Evolutionary conservation across 2,329 filamentous ascomycete genomes (phyloP), one percentile per base, ranked within the genome.

Genomic region (Claviceps pazoutovae): DNA sequence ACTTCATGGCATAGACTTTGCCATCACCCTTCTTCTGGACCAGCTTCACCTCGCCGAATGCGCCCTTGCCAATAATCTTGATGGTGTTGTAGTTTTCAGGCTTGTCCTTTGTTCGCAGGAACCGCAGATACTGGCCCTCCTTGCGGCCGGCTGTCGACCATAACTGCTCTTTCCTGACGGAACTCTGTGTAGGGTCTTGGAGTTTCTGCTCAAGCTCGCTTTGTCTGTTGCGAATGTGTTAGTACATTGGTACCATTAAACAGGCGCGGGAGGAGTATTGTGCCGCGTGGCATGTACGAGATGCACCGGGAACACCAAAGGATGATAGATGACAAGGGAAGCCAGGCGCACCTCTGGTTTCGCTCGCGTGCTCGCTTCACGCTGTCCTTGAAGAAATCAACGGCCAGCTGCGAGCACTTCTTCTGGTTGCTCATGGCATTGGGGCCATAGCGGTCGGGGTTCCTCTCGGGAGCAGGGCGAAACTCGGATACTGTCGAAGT

Each of bases 51-150:
- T 98, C 93, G 66, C 93, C 93, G 64, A 98, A 98, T 14, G 93
- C 93, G 69, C 93, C 93, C 76, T 98, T 98, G 64, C 93, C 93
- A 61, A 98, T 98, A 60, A 97, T 91, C 76, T 97, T 97, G 69
- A 97, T 78, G 1, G 91, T 97, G 57, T 83, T 82, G 75, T 97
- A 98, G 72, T 97, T 97, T 60, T 91, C 83, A 11, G 91, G 89
- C 68, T 84, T 85, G 66, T 97, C 90, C 68, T 88, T 91, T 53
- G 91, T 96, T 52, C 91, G 83, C 62, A 97, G 74, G 74, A 97
- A 96, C 41, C 91, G 88, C 56, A 98, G 75, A 68, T 95, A 97
- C 62, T 89, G 87, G 49, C 87, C 88, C 68, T 97, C 91, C 61
- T 90, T 88, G 62, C 86, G 85, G 52, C 89, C 86, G 58, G 89